Conservation (phyloP, 495 filamentous ascomycete genomes). For the Hamigera avellanea region DNA sequence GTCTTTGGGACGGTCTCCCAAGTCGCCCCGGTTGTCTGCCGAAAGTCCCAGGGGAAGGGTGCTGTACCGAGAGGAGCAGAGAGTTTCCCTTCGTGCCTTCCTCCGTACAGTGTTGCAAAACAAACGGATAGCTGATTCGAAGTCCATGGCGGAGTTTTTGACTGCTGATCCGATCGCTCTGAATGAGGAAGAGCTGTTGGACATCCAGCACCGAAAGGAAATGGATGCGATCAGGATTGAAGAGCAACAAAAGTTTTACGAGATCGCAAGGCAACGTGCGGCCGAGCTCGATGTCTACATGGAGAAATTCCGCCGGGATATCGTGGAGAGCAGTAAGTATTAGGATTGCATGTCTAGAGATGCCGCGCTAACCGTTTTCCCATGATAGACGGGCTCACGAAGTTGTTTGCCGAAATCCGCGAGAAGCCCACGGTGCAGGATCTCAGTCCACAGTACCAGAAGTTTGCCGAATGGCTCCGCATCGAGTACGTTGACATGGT, state of each 20-base stretch:
- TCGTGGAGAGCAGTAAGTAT: slow-evolving; percentile 72
- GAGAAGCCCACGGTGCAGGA: slow-evolving; percentile 78
- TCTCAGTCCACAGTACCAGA: slow-evolving; percentile 87
- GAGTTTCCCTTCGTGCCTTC: slow-evolving; percentile 85
- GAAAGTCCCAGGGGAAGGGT: slow-evolving; percentile 36
- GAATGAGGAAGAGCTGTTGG: slow-evolving; percentile 71
- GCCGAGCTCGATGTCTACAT: slow-evolving; percentile 94
- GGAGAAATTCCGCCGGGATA: slow-evolving; percentile 70
- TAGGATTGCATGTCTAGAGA: too few relatives aligned
- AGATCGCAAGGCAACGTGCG: slow-evolving; percentile 82
- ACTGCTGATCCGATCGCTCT: slow-evolving; percentile 53
- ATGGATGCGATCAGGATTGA: slow-evolving; percentile 82
- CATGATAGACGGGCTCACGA: slow-evolving; percentile 67
- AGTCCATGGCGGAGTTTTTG: slow-evolving; percentile 73
- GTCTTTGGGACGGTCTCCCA: slow-evolving; percentile 15
- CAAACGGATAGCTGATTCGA: slow-evolving; percentile 66
- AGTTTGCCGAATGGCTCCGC: slow-evolving; percentile 95
- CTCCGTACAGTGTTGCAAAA: slow-evolving; percentile 75
- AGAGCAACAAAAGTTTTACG: slow-evolving; percentile 89
- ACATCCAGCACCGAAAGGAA: slow-evolving; percentile 64
- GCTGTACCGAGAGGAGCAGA: slow-evolving; percentile 80
- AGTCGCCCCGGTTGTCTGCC: slow-evolving; percentile 39
- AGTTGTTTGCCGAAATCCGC: slow-evolving; percentile 84
- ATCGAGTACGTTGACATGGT: slow-evolving; percentile 73
- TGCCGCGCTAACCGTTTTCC: not conserved